These are phyloP conservation scores for Delphinella strobiligena DNA, from an alignment of 2,329 filamentous ascomycete genomes.

Conservation along the genomic window DNA sequence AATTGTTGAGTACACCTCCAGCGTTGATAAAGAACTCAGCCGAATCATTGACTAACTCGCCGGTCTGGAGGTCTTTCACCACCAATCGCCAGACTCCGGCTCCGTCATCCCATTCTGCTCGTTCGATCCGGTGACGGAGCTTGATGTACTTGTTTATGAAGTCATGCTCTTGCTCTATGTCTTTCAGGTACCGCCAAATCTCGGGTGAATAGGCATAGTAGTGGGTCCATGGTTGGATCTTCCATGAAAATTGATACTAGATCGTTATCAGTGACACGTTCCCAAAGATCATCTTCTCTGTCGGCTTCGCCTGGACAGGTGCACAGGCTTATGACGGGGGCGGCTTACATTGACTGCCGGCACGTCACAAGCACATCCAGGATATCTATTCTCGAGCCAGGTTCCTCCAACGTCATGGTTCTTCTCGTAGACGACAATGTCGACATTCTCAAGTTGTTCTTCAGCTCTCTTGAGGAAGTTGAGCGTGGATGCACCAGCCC, in stretches of 20 bases:
- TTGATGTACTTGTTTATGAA: constrained; percentile 34
- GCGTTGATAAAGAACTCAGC: constrained; percentile 32
- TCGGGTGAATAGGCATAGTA: constrained; percentile 37
- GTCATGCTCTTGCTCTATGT: constrained; percentile 30
- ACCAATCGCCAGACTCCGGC: constrained; percentile 24
- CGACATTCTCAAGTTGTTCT: constrained; percentile 28
- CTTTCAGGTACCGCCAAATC: constrained; percentile 38
- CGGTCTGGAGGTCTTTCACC: constrained; percentile 23
- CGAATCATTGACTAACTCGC: constrained; percentile 20
- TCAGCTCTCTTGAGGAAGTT: constrained; percentile 33
- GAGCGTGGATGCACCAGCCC: constrained; percentile 29
- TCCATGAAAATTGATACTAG: constrained; percentile 38
- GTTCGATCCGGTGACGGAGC: constrained; percentile 31
- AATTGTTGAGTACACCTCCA: constrained; percentile 28
- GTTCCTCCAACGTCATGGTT: constrained; percentile 25
- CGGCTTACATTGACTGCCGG: constrained; percentile 11
- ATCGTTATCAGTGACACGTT: constrained; percentile 34
- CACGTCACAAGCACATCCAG: constrained; percentile 32
- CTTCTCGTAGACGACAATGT: constrained; percentile 27
- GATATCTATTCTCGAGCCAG: constrained; percentile 24
- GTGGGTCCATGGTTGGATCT: constrained; percentile 34
- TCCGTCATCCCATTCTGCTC: constrained; percentile 32
- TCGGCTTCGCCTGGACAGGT: background rate
- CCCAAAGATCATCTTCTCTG: constrained; percentile 20
- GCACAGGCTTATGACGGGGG: background rate